phyloP scores from a whole-genome alignment of 2,329 filamentous ascomycete species.

The Trichoderma brevicompactum region DNA sequence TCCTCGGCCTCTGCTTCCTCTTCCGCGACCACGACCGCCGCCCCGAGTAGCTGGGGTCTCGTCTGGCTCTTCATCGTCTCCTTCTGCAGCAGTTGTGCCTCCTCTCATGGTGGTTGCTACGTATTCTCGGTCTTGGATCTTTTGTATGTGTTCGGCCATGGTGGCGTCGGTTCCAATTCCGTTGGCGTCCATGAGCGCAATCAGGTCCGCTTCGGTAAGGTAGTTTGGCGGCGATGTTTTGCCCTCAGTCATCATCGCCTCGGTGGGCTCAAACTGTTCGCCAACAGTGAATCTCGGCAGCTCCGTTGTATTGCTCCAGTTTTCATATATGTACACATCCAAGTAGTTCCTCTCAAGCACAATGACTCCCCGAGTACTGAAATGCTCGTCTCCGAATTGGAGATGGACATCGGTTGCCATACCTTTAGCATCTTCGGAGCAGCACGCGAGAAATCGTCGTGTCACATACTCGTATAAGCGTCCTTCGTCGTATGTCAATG shows the following conservation, averaged over 20 bases:
- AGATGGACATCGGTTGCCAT: constrained; percentile 84
- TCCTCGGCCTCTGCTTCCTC: constrained; percentile 47
- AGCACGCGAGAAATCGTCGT: constrained; percentile 91
- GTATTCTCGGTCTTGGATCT: constrained; percentile 89
- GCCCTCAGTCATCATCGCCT: constrained; percentile 89
- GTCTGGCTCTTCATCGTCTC: constrained; percentile 46
- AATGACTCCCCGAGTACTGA: constrained; percentile 79
- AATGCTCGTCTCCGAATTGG: constrained; percentile 79
- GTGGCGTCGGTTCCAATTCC: constrained; percentile 98
- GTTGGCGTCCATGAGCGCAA: constrained; percentile 97
- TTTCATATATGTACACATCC: constrained; percentile 94
- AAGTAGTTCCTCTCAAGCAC: constrained; percentile 91
- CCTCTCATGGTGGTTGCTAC: constrained; percentile 65
- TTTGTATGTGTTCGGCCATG: constrained; percentile 98
- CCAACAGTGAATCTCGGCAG: constrained; percentile 79
- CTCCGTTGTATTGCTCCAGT: constrained; percentile 86
- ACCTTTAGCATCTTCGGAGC: constrained; percentile 90
- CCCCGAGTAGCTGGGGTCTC: constrained; percentile 48
- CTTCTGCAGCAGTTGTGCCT: constrained; percentile 45
- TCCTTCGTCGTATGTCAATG: constrained; percentile 68
- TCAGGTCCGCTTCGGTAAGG: constrained; percentile 92
- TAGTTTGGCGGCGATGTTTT: constrained; percentile 84
- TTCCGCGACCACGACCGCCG: constrained; percentile 55
- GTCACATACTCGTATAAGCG: constrained; percentile 91
- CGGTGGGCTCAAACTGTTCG: constrained; percentile 83